A percentile compares a stretch with the other conserved stretches of the same genome.
phyloP scores from a whole-genome alignment of 257 asterid species.

The Voacanga thouarsii region DNA sequence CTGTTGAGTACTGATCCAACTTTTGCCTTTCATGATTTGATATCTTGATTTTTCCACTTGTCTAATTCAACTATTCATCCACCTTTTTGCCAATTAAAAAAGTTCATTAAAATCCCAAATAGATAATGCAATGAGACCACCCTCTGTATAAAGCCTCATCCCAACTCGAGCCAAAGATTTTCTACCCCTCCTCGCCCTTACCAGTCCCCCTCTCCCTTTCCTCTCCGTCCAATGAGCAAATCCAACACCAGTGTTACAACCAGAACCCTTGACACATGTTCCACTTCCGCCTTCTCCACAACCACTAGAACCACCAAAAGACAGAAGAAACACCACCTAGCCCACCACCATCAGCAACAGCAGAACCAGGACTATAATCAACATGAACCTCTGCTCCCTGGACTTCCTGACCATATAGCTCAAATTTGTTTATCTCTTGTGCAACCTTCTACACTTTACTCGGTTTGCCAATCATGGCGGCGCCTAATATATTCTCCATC shows the following conservation, averaged over 20 bases:
- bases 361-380: neutral
- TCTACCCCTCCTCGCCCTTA: neutral
- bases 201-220: neutral
- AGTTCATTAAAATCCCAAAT: neutral
- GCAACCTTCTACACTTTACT: slow-evolving; percentile 50
- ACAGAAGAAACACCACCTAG: slow-evolving; percentile 10
- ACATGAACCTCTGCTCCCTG: slow-evolving; percentile 43
- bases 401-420: slow-evolving; percentile 68
- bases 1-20: slow-evolving; percentile 40
- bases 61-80: neutral
- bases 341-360: slow-evolving; percentile 22
- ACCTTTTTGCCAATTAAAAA: slow-evolving; percentile 5
- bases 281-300: slow-evolving; percentile 10
- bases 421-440: slow-evolving; percentile 56
- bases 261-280: slow-evolving; percentile 5
- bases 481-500: slow-evolving; percentile 65
- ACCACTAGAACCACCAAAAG: slow-evolving; percentile 25
- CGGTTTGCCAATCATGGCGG: slow-evolving; percentile 74
- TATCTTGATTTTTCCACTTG: slow-evolving; percentile 17
- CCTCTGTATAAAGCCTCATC: neutral
- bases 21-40: slow-evolving; percentile 46
- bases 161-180: neutral
- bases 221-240: slow-evolving; percentile 44
- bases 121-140: neutral
- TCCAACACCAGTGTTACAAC: slow-evolving; percentile 19